These are phyloP conservation scores for Byssochlamys sp. DNA, from an alignment of 2,329 filamentous ascomycete species.

Conservation along the genomic window DNA sequence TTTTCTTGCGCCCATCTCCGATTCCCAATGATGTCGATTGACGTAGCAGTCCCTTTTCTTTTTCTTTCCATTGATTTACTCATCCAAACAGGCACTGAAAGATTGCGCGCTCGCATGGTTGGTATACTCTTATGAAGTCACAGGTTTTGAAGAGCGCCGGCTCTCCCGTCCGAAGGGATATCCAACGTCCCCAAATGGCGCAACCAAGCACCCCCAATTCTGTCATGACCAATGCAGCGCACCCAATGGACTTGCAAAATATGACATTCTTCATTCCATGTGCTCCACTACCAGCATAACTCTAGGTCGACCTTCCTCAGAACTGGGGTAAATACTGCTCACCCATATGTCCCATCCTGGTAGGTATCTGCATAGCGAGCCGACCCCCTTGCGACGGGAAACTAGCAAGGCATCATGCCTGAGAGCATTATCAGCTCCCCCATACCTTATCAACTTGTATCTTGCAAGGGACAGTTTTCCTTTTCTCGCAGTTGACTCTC, in stretches of 20 bases:
- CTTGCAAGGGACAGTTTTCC: neutral
- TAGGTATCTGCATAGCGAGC: neutral
- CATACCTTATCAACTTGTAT: neutral
- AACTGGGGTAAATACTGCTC: neutral
- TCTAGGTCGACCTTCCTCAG: neutral
- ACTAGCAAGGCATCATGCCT: neutral
- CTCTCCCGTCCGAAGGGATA: neutral
- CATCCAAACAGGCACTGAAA: neutral
- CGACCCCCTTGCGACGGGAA: neutral
- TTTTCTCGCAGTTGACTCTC: neutral
- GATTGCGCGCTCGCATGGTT: too few relatives aligned
- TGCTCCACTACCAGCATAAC: neutral
- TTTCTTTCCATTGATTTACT: neutral
- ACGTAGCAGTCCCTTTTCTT: neutral
- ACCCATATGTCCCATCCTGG: neutral
- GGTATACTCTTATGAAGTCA: neutral
- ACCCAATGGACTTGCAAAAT: neutral
- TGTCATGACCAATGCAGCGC: neutral
- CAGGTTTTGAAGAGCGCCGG: neutral
- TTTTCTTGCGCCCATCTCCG: neutral
- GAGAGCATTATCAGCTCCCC: slow-evolving; percentile 1
- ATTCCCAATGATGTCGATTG: neutral
- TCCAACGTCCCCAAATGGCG: neutral
- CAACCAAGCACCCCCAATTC: neutral
- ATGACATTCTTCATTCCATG: neutral